Base-by-base conservation (phyloP, 192 early-diverging fungal species). In the Diversispora eburnea region DNA sequence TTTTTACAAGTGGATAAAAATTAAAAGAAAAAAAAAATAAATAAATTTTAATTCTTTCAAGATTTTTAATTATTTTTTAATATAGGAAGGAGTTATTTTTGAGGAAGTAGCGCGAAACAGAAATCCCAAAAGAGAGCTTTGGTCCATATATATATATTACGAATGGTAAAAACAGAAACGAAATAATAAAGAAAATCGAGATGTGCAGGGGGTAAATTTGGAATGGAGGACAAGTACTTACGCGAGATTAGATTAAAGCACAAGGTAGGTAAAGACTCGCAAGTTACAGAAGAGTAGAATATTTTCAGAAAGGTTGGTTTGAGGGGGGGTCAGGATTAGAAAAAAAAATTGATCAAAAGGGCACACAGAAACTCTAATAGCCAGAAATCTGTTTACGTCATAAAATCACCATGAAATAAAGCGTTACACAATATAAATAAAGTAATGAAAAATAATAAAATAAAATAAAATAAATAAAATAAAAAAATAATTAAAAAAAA, bases 321-420 rank as follows among this genome's bases (percentile, higher is more conserved):
- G 67, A 39, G 49, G 20, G 67, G 67, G 67, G 67, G 67, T 52
- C 12, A 42, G 61, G 33, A 63, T 41, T 63, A 41, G 59, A 43
- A 63, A 63, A 63, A 63, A 63, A 63, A 63, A 45, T 63, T 63
- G 61, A 63, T 63, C 61, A 63, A 63, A 63, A 63, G 61, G 61
- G 61, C 33, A 63, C 61, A 9, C 61, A 45, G 8, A 42, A 63
- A 63, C 61, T 63, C 61, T 63, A 63, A 63, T 41, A 41, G 61
- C 61, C n/a, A 33, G 57, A 58, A 58, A 58, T 58, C 17, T 58
- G 57, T 58, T 58, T 58, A 58, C 57, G 57, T 58, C 57, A 58
- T 58, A 17, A 22, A 58, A 58, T 22, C 4, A 33, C 25, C 25
- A 33, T 33, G 2, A 33, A 33, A 33, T 33, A 0, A 33, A 33